phyloP scores from a whole-genome alignment of 768 basidiomycete species.

The Porpolomopsis calyptriformis region DNA sequence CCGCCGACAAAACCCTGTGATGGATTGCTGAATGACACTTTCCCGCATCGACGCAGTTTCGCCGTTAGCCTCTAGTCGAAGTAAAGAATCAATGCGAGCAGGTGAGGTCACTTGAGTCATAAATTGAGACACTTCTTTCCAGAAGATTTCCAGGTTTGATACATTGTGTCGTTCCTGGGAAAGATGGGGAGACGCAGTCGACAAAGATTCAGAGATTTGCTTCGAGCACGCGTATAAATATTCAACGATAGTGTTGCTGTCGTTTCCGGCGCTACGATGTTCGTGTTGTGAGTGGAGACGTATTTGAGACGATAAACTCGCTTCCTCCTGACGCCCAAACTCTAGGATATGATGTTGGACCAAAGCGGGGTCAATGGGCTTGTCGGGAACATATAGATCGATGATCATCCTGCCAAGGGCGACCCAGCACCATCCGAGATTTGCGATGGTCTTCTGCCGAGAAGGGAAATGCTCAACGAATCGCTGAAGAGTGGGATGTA shows the following conservation, averaged over 20 bases:
- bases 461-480: conserved; percentile 6
- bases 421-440: conserved; percentile 41
- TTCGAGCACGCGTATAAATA: conserved; percentile 32
- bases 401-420: conserved; percentile 49
- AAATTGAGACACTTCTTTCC: conserved; percentile 74
- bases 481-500: conserved; percentile 19
- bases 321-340: conserved; percentile 34
- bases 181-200: conserved; percentile 20
- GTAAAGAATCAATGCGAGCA: conserved; percentile 41
- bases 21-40: conserved; percentile 65
- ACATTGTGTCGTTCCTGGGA: conserved; percentile 26
- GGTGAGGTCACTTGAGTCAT: conserved; percentile 41
- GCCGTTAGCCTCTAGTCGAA: conserved; percentile 26
- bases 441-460: conserved; percentile 10
- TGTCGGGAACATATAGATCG: conserved; percentile 68
- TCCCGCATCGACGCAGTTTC: conserved; percentile 42
- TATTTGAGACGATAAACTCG: conserved; percentile 37
- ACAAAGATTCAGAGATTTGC: conserved; percentile 20
- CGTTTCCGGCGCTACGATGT: conserved; percentile 43
- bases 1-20: conserved; percentile 67
- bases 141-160: conserved; percentile 49
- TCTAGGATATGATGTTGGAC: conserved; percentile 37
- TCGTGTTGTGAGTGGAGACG: conserved; percentile 48
- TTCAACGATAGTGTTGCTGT: conserved; percentile 34
- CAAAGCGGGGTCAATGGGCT: conserved; percentile 79